These are phyloP conservation scores for Dioscorea alata DNA, from an alignment of 106 monocot species.

Conservation along the genomic window DNA sequence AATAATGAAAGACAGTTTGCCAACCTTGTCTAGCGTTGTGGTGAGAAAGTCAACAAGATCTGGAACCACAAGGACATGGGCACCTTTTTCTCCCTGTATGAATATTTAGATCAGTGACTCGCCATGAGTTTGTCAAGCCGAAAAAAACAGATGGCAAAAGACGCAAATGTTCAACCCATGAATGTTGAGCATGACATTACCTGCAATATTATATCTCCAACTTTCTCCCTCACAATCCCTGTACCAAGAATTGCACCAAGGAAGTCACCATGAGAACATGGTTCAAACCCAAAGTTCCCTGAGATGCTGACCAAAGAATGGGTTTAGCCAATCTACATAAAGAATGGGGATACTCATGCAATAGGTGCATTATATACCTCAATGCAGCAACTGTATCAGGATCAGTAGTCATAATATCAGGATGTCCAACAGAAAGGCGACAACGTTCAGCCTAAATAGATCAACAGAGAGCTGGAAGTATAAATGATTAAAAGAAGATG, in stretches of 20 bases:
- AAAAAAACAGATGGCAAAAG: not conserved
- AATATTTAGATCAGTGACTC: slow-evolving; percentile 1
- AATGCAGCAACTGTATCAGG: slow-evolving; percentile 81
- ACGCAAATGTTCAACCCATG: not conserved
- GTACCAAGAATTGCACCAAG: slow-evolving; percentile 88
- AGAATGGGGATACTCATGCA: slow-evolving; percentile 1
- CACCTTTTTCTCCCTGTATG: slow-evolving; percentile 77
- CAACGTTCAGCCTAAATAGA: slow-evolving; percentile 77
- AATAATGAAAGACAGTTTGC: not conserved
- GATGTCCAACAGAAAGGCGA: slow-evolving; percentile 78
- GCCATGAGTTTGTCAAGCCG: not conserved
- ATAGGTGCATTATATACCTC: slow-evolving; percentile 32
- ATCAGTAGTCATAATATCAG: slow-evolving; percentile 45
- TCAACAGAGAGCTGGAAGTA: slow-evolving; percentile 1
- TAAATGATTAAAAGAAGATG: not conserved
- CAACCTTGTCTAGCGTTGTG: slow-evolving; percentile 69
- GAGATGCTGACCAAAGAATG: slow-evolving; percentile 49
- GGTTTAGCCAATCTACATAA: slow-evolving; percentile 28
- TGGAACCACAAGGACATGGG: slow-evolving; percentile 88
- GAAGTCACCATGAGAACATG: slow-evolving; percentile 92
- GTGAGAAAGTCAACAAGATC: slow-evolving; percentile 77
- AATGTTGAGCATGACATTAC: slow-evolving; percentile 20
- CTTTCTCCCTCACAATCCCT: slow-evolving; percentile 77
- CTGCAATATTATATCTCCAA: slow-evolving; percentile 97
- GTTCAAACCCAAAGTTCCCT: slow-evolving; percentile 85